phyloP scores from a whole-genome alignment of 495 filamentous ascomycete genomes.

The Penicillium pulvis region DNA sequence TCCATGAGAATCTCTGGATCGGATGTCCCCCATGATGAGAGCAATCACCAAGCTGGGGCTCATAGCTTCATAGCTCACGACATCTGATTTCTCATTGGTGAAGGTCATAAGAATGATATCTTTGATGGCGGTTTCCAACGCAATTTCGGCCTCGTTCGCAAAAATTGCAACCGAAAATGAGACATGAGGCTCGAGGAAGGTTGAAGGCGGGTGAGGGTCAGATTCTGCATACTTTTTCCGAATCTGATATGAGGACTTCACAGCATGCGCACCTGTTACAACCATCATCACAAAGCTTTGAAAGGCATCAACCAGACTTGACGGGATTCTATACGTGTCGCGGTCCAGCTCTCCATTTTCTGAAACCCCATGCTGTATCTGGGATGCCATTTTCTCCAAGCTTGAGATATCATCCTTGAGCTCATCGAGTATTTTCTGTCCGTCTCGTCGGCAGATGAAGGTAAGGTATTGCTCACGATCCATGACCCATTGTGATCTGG shows the following conservation, averaged over 20 bases:
- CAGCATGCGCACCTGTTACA: background rate
- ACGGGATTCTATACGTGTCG: slow-evolving; percentile 6
- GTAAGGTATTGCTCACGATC: background rate
- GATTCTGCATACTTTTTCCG: background rate
- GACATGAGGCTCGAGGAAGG: background rate
- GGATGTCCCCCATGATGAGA: slow-evolving; percentile 1
- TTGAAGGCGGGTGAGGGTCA: background rate
- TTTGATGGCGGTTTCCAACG: background rate
- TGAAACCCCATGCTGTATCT: slow-evolving; percentile 8
- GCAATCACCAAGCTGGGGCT: slow-evolving; percentile 2
- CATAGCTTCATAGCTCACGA: slow-evolving; percentile 5
- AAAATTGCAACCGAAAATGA: background rate
- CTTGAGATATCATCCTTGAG: background rate
- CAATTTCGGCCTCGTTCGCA: background rate
- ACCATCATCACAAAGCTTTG: slow-evolving; percentile 5
- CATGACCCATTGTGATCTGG: background rate
- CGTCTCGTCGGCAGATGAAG: background rate
- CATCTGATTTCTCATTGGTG: slow-evolving; percentile 1
- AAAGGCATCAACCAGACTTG: slow-evolving; percentile 6
- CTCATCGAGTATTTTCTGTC: background rate
- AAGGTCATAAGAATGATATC: slow-evolving; percentile 8
- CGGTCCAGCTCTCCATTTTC: slow-evolving; percentile 3
- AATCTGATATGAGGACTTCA: background rate
- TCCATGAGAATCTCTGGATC: background rate
- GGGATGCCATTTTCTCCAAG: slow-evolving; percentile 1